Conservation (phyloP, 192 early-diverging fungal genomes). For the Helicostylum pulchrum region DNA sequence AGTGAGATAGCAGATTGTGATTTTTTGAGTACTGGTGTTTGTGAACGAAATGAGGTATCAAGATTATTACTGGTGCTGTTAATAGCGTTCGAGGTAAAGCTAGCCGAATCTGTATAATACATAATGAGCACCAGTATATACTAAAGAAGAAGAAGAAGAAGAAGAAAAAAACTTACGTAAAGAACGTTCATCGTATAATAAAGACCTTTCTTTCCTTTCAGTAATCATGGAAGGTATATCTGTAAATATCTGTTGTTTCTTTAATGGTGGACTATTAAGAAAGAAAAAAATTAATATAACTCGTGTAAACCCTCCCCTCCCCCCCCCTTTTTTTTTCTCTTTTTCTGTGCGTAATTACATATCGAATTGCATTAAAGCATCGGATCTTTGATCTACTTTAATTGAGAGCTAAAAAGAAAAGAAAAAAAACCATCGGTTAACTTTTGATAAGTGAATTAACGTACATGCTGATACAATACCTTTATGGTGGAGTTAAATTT, state of each 20-base stretch:
- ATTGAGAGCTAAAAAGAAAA: constrained; percentile 37
- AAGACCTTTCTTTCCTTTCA: constrained; percentile 22
- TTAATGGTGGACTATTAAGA: constrained; percentile 34
- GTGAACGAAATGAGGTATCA: not conserved
- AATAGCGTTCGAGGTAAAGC: no score
- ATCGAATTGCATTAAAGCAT: constrained; percentile 18
- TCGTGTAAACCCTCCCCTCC: no score
- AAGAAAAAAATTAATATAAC: not conserved
- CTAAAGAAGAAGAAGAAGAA: no score
- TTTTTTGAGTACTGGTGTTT: constrained; percentile 16
- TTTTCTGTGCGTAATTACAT: constrained; percentile 24
- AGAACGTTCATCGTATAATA: constrained; percentile 10
- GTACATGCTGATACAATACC: constrained; percentile 39
- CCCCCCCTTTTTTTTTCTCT: not conserved
- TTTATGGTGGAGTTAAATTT: constrained; percentile 80
- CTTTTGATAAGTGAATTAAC: not conserved
- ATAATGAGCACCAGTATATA: no score
- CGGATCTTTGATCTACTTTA: constrained; percentile 30
- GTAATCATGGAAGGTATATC: constrained; percentile 36
- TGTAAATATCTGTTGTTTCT: constrained; percentile 36
- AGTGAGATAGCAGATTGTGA: constrained; percentile 27
- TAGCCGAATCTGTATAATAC: no score
- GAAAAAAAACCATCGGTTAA: no score
- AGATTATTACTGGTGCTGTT: no score
- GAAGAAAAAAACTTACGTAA: constrained; percentile 12